These are phyloP conservation scores for Gardenia jasminoides DNA, from an alignment of 257 asterid species.

Conservation along the genomic window DNA sequence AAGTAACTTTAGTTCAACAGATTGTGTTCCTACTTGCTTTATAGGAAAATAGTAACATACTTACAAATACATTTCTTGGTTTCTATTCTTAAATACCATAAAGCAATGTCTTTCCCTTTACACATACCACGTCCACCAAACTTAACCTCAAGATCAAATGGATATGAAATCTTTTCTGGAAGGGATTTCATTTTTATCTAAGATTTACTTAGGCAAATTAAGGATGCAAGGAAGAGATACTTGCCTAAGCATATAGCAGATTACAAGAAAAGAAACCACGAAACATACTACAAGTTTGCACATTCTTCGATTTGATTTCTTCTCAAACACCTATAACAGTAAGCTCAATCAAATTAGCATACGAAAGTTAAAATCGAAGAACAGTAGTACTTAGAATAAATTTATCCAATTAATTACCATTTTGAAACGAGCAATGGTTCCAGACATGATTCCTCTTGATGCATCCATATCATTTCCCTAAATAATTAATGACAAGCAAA, in stretches of 20 bases:
- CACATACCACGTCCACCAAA: not conserved
- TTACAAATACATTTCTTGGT: not conserved
- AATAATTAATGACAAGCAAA: slow-evolving; percentile 8
- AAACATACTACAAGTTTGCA: slow-evolving; percentile 79
- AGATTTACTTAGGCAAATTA: not conserved
- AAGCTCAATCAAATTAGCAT: slow-evolving; percentile 23
- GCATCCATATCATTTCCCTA: slow-evolving; percentile 95
- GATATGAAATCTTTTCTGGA: not conserved
- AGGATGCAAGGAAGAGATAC: slow-evolving; percentile 26
- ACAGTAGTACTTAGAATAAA: not conserved
- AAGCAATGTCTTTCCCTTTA: not conserved
- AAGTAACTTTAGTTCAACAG: not conserved
- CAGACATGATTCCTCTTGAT: slow-evolving; percentile 84
- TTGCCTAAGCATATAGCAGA: slow-evolving; percentile 68
- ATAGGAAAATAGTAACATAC: not conserved
- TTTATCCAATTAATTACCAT: slow-evolving; percentile 43
- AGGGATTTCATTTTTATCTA: not conserved
- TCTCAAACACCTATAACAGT: slow-evolving; percentile 74
- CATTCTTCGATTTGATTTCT: slow-evolving; percentile 66
- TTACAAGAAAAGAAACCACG: slow-evolving; percentile 58
- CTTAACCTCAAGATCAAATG: not conserved
- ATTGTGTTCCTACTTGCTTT: not conserved
- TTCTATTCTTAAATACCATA: not conserved
- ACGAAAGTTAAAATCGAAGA: slow-evolving; percentile 16
- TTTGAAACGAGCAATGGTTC: slow-evolving; percentile 92